Percentiles rank a stretch among this genome's conserved stretches.
phyloP scores from a whole-genome alignment of 345 rosid genomes.

The Gossypium arboreum region DNA sequence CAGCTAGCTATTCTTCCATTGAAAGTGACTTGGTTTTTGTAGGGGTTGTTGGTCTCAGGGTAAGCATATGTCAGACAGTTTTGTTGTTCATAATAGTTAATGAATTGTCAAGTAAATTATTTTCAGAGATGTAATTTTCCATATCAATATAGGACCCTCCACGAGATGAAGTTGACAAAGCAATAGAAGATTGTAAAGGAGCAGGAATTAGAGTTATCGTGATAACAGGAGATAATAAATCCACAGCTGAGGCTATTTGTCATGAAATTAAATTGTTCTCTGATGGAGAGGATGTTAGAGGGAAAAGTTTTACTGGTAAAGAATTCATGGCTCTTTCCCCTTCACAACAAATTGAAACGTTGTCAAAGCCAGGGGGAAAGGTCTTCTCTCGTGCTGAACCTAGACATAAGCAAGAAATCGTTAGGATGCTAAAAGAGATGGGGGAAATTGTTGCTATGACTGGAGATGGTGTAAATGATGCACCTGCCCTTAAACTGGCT shows the following conservation, averaged over 20 bases:
- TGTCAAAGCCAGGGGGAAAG: slow-evolving; percentile 70
- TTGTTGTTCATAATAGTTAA: slow-evolving; percentile 8
- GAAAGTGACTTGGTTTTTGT: slow-evolving; percentile 73
- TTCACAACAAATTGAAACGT: slow-evolving; percentile 41
- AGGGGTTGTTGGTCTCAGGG: slow-evolving; percentile 85
- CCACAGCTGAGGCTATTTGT: slow-evolving; percentile 92
- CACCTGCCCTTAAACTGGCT: slow-evolving; percentile 93
- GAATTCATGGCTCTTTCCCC: slow-evolving; percentile 68
- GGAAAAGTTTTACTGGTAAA: slow-evolving; percentile 68
- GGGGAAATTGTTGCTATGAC: slow-evolving; percentile 94
- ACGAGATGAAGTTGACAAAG: slow-evolving; percentile 73
- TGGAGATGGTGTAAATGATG: slow-evolving; percentile 97
- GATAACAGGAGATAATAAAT: slow-evolving; percentile 94
- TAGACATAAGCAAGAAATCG: slow-evolving; percentile 90
- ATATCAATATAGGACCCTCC: slow-evolving; percentile 68
- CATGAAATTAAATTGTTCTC: slow-evolving; percentile 61
- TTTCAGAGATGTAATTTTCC: not conserved
- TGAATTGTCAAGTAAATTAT: not conserved
- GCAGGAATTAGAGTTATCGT: slow-evolving; percentile 92
- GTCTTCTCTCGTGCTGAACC: slow-evolving; percentile 95
- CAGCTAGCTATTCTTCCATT: slow-evolving; percentile 59
- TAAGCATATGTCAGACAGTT: slow-evolving; percentile 24
- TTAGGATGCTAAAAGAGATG: slow-evolving; percentile 83
- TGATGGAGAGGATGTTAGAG: slow-evolving; percentile 49
- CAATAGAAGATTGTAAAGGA: slow-evolving; percentile 73